These are phyloP conservation scores for Rehmannia glutinosa DNA, from an alignment of 257 asterid genomes.

Conservation along the genomic window DNA sequence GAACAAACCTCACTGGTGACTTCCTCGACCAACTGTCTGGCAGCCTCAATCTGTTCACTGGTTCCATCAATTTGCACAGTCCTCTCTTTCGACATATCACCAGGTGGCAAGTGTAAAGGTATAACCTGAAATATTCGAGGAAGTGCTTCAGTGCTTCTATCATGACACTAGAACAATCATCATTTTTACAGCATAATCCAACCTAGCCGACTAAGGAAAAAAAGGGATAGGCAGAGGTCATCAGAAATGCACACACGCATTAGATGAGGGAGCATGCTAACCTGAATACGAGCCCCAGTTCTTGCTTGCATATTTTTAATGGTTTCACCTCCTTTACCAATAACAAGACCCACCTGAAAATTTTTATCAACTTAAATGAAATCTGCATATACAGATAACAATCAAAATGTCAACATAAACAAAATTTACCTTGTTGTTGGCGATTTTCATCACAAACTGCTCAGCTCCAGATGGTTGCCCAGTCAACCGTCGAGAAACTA, in stretches of 20 bases:
- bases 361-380: not conserved
- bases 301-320: slow-evolving; percentile 79
- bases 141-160: not conserved
- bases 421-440: slow-evolving; percentile 63
- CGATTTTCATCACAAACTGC: slow-evolving; percentile 53
- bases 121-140: slow-evolving; percentile 49
- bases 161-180: not conserved
- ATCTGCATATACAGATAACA: not conserved
- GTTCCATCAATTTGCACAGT: slow-evolving; percentile 76
- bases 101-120: slow-evolving; percentile 80
- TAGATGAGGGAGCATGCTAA: not conserved
- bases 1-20: slow-evolving; percentile 71
- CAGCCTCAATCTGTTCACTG: slow-evolving; percentile 68
- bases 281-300: slow-evolving; percentile 91
- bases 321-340: slow-evolving; percentile 95
- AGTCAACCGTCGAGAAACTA: slow-evolving; percentile 44
- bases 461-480: slow-evolving; percentile 59
- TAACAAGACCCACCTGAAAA: slow-evolving; percentile 85
- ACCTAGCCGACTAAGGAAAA: not conserved
- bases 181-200: not conserved
- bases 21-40: slow-evolving; percentile 66
- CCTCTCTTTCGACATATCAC: slow-evolving; percentile 68
- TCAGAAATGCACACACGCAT: not conserved
- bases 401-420: not conserved
- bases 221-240: not conserved